phyloP scores from a whole-genome alignment of 495 filamentous ascomycete species.

The Neurospora sublineolata region DNA sequence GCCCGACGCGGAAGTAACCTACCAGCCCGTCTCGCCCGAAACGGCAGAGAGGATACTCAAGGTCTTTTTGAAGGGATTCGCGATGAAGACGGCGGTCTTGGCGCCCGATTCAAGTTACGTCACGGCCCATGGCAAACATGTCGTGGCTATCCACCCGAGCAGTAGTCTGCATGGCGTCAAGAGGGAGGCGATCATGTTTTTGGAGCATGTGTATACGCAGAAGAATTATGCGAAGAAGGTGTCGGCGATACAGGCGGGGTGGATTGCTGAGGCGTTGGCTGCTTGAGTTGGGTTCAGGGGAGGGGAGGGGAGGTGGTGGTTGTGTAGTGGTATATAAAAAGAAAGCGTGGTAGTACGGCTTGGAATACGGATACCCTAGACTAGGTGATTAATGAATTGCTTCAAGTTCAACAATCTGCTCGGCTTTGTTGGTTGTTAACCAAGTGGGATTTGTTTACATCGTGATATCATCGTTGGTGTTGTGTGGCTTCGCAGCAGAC shows the following conservation, averaged over 20 bases:
- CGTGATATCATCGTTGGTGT: neutral
- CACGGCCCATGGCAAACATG: conserved; percentile 72
- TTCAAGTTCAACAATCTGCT: too few relatives aligned
- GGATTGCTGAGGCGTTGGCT: conserved; percentile 63
- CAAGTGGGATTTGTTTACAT: neutral
- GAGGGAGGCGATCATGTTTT: conserved; percentile 88
- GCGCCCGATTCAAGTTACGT: conserved; percentile 77
- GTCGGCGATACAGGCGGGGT: conserved; percentile 74
- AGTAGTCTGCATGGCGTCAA: conserved; percentile 80
- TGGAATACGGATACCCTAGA: neutral
- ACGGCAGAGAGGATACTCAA: conserved; percentile 51
- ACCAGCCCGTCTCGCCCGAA: conserved; percentile 38
- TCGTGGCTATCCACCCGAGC: conserved; percentile 79
- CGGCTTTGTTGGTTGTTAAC: too few relatives aligned
- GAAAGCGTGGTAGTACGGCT: too few relatives aligned
- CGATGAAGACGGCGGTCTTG: conserved; percentile 69
- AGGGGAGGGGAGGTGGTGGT: neutral
- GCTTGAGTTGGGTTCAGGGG: neutral
- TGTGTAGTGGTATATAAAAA: neutral
- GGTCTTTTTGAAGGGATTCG: conserved; percentile 73
- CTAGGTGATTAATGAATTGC: neutral
- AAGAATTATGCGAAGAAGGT: conserved; percentile 85
- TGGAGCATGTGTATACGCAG: conserved; percentile 90
- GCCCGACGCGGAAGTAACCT: conserved; percentile 35
- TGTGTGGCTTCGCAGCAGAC: too few relatives aligned